A percentile compares a stretch with the other conserved stretches of the same genome.
These are phyloP conservation scores for Spergularia azorica DNA, from an alignment of 179 eudicot species.

Conservation along the genomic window DNA sequence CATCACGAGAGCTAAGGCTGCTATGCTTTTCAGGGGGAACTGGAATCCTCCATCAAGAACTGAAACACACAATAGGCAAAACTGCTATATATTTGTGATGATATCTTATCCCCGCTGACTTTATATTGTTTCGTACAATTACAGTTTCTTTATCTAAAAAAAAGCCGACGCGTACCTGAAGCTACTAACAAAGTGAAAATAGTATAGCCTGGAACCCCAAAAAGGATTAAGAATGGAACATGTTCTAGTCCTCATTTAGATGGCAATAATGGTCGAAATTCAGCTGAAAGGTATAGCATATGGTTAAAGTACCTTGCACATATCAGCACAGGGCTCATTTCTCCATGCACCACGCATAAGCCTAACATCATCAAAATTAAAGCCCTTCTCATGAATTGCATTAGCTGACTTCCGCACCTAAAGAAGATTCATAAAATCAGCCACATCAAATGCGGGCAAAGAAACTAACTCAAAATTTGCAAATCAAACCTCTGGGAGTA, in stretches of 20 bases:
- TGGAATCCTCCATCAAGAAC: background rate
- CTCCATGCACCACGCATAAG: slow-evolving; percentile 99
- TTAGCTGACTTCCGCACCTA: slow-evolving; percentile 61
- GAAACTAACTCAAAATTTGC: background rate
- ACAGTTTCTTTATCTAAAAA: background rate
- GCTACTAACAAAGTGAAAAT: background rate
- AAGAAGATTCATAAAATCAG: slow-evolving; percentile 26
- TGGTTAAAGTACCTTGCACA: slow-evolving; percentile 69
- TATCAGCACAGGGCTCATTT: slow-evolving; percentile 90
- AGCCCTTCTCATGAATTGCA: slow-evolving; percentile 79
- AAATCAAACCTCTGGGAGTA: slow-evolving; percentile 57
- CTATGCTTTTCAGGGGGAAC: background rate
- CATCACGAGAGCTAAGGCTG: background rate
- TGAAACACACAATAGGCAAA: background rate
- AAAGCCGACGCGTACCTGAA: background rate
- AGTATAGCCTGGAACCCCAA: too few species aligned
- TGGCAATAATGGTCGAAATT: background rate
- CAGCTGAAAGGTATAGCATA: background rate
- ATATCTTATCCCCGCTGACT: too few species aligned
- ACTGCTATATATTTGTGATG: background rate
- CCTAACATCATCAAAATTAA: slow-evolving; percentile 90
- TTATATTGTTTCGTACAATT: too few species aligned
- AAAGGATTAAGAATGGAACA: too few species aligned
- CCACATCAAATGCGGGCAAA: background rate
- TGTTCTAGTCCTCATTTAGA: too few species aligned